phyloP scores from a whole-genome alignment of 2,329 filamentous ascomycete species.

The Paracoccidioides brasiliensis region DNA sequence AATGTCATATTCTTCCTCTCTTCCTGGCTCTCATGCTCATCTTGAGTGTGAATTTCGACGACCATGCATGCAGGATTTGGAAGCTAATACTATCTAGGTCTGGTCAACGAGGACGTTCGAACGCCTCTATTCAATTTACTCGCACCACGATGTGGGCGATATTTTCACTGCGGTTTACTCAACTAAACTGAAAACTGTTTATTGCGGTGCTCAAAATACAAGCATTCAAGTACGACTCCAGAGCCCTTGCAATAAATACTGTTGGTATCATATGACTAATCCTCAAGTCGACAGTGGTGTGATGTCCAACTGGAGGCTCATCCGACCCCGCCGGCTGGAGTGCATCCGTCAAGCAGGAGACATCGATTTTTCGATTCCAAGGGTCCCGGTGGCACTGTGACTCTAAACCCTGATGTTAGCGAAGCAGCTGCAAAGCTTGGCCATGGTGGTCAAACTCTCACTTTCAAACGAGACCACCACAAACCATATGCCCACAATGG shows the following conservation, averaged over 20 bases:
- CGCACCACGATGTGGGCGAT: slow-evolving; percentile 86
- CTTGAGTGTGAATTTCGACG: background rate
- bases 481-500: slow-evolving; percentile 86
- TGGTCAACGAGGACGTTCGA: slow-evolving; percentile 70
- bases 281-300: slow-evolving; percentile 49
- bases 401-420: slow-evolving; percentile 56
- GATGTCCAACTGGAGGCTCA: slow-evolving; percentile 53
- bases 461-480: slow-evolving; percentile 70
- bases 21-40: background rate
- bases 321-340: slow-evolving; percentile 49
- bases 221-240: slow-evolving; percentile 53
- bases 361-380: slow-evolving; percentile 89
- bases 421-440: slow-evolving; percentile 35
- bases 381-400: slow-evolving; percentile 68
- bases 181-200: slow-evolving; percentile 62
- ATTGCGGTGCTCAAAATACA: slow-evolving; percentile 87
- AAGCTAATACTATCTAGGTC: slow-evolving; percentile 34
- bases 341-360: slow-evolving; percentile 62
- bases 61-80: background rate
- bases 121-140: slow-evolving; percentile 79
- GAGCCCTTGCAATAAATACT: background rate
- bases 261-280: slow-evolving; percentile 12
- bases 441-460: slow-evolving; percentile 53
- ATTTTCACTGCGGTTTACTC: slow-evolving; percentile 93
- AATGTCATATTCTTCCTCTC: background rate